Percentiles rank a stretch among this genome's conserved stretches.
Evolutionary conservation across 2,329 filamentous ascomycete genomes (phyloP).

Genomic region (Colletotrichum godetiae): DNA sequence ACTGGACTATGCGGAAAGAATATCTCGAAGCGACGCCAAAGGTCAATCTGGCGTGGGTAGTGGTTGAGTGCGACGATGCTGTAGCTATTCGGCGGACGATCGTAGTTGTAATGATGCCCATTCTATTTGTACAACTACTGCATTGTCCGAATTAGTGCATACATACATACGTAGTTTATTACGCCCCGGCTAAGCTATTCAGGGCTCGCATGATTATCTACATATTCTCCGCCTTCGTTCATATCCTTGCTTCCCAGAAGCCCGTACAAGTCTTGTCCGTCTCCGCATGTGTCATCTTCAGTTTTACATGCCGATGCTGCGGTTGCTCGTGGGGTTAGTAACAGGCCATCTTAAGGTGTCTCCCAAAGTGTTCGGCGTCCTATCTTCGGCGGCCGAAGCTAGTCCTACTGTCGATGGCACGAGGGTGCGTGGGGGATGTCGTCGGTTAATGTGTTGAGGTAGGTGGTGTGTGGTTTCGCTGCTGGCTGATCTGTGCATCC

Average conservation of each 20-base stretch:
- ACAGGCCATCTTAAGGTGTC: background rate
- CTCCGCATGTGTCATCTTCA: background rate
- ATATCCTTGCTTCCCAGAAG: background rate
- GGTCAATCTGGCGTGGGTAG: background rate
- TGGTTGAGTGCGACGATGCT: background rate
- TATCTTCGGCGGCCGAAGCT: background rate
- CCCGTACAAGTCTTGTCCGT: background rate
- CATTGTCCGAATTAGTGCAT: no score
- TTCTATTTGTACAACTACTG: no score
- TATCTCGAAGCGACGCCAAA: background rate
- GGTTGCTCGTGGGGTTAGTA: background rate
- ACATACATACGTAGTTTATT: background rate
- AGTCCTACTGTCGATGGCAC: background rate
- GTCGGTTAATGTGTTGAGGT: background rate
- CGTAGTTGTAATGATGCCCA: no score
- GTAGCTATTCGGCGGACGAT: background rate
- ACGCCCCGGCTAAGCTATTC: background rate
- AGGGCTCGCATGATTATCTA: background rate
- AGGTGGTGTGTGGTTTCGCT: background rate
- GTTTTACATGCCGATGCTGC: background rate
- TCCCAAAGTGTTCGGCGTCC: background rate
- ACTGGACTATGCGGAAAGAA: background rate
- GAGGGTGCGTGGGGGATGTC: background rate
- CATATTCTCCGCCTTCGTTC: background rate
- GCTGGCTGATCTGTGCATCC: background rate